phyloP scores from a whole-genome alignment of 345 rosid species.

The Adansonia digitata region DNA sequence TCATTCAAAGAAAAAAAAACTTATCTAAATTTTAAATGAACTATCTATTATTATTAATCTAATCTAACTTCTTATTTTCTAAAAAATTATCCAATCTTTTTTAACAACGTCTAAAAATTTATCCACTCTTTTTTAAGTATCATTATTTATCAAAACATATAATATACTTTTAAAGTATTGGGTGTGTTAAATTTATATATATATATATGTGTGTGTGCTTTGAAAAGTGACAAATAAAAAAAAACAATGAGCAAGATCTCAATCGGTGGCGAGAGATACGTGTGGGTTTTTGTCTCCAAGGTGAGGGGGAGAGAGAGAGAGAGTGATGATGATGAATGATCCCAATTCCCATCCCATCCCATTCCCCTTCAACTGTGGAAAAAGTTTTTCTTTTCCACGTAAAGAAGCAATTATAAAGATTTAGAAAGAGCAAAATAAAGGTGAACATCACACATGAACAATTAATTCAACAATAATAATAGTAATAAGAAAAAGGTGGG shows the following conservation, averaged over 20 bases:
- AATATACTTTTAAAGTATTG: too few relatives aligned
- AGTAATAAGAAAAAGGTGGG: neutral
- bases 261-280: constrained; percentile 27
- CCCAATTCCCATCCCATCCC: constrained; percentile 21
- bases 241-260: neutral
- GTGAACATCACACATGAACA: neutral
- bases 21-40: too few relatives aligned
- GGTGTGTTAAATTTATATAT: too few relatives aligned
- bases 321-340: constrained; percentile 16
- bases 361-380: constrained; percentile 31
- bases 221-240: neutral
- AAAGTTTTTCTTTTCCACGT: constrained; percentile 39
- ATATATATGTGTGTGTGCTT: too few relatives aligned
- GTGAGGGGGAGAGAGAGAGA: neutral
- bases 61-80: too few relatives aligned
- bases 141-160: too few relatives aligned
- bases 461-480: neutral
- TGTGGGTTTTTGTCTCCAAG: constrained; percentile 13
- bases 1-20: too few relatives aligned
- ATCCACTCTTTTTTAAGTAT: too few relatives aligned
- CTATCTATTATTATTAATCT: too few relatives aligned
- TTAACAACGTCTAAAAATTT: too few relatives aligned
- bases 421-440: constrained; percentile 14
- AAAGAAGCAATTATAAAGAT: constrained; percentile 38
- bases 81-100: too few relatives aligned